These are phyloP conservation scores for Endothia cerciana DNA, from an alignment of 2,329 filamentous ascomycete genomes.

Conservation along the genomic window DNA sequence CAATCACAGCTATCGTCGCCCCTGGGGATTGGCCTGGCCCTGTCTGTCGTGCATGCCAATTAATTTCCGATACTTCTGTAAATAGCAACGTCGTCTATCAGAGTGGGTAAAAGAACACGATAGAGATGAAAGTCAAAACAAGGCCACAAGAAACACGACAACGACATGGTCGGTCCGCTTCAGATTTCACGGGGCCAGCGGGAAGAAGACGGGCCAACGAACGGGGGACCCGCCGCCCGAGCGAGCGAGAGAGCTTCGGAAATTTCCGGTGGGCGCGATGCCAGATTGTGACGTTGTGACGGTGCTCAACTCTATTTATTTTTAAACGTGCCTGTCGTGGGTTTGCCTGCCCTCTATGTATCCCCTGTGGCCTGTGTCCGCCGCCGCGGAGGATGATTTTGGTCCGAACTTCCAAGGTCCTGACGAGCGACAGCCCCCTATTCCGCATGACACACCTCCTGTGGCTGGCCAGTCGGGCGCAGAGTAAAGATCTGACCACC, in stretches of 20 bases:
- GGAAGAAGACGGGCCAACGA: background rate
- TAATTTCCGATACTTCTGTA: conserved; percentile 7
- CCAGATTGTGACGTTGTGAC: background rate
- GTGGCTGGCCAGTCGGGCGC: background rate
- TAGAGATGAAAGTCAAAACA: background rate
- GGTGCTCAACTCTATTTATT: background rate
- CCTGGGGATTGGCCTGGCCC: background rate
- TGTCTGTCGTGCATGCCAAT: conserved; percentile 5
- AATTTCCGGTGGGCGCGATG: background rate
- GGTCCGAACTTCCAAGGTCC: background rate
- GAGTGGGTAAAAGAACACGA: background rate
- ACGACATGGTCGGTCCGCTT: conserved; percentile 1
- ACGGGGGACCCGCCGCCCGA: background rate
- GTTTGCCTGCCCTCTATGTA: background rate
- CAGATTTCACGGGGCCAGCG: background rate
- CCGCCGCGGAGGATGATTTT: background rate
- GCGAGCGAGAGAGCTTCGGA: background rate
- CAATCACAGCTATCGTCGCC: conserved; percentile 1
- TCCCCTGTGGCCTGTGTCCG: background rate
- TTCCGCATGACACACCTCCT: background rate
- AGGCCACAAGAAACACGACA: conserved; percentile 1
- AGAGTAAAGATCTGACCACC: conserved; percentile 5
- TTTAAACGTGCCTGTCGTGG: background rate
- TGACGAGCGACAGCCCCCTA: background rate
- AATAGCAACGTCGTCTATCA: conserved; percentile 1